Evolutionary conservation across 2,329 filamentous ascomycete species (phyloP).

Genomic region (Exophiala sp.): DNA sequence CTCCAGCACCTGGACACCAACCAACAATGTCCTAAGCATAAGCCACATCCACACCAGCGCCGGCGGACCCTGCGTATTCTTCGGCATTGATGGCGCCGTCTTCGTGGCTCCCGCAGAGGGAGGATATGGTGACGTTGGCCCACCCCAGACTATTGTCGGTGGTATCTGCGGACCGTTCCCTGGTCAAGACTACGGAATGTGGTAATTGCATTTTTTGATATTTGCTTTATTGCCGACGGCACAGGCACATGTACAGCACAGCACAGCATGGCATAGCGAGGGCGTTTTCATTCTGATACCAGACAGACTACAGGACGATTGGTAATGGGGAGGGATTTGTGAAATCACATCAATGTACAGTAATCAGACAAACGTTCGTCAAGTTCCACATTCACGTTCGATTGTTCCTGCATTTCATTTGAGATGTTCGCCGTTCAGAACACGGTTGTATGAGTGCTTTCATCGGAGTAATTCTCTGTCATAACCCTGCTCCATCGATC

Average conservation of each 20-base stretch:
- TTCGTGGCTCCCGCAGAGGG: conserved; percentile 7
- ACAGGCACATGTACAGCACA: background rate
- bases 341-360: background rate
- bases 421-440: too few relatives aligned
- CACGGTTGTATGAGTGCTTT: too few relatives aligned
- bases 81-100: conserved; percentile 21
- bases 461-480: background rate
- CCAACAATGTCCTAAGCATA: conserved; percentile 15
- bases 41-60: conserved; percentile 15
- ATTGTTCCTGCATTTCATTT: too few relatives aligned
- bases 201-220: background rate
- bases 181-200: conserved; percentile 13
- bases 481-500: background rate
- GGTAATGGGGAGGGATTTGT: too few relatives aligned
- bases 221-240: background rate
- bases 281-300: background rate
- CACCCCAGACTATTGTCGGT: conserved; percentile 21
- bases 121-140: conserved; percentile 19
- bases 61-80: conserved; percentile 17
- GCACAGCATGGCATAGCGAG: background rate
- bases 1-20: conserved; percentile 14
- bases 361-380: background rate
- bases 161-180: conserved; percentile 19
- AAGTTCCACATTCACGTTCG: background rate
- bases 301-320: background rate